Evolutionary conservation across 208 protist genomes (phyloP).

Genomic region (Leishmania amazonensis): DNA sequence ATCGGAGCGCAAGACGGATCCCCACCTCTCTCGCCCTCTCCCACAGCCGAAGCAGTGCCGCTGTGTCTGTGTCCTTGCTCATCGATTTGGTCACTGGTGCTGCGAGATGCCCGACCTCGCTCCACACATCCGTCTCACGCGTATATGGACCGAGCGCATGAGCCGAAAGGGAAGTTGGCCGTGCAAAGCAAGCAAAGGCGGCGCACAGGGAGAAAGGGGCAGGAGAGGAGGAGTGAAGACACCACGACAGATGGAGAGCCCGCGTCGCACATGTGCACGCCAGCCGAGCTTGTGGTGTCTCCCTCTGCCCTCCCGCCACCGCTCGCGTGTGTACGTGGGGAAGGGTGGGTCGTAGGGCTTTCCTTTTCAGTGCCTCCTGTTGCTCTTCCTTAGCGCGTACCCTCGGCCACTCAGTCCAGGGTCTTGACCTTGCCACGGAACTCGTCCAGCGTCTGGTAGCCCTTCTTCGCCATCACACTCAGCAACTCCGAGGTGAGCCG

Average conservation of each 20-base stretch:
- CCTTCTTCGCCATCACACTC: conserved; percentile 84
- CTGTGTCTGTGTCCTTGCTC: too few relatives aligned
- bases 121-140: too few relatives aligned
- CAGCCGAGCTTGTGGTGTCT: not conserved
- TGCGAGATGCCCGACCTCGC: too few relatives aligned
- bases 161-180: too few relatives aligned
- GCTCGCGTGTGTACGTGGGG: not conserved
- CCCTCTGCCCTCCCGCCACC: not conserved
- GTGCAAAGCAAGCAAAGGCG: too few relatives aligned
- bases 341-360: not conserved
- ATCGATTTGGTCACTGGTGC: too few relatives aligned
- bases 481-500: conserved; percentile 67
- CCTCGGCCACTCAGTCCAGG: conserved; percentile 40
- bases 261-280: not conserved
- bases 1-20: too few relatives aligned
- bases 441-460: conserved; percentile 84
- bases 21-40: too few relatives aligned
- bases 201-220: too few relatives aligned
- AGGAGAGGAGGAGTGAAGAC: not conserved
- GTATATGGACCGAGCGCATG: too few relatives aligned
- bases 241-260: not conserved
- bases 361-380: not conserved
- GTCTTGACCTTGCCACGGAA: conserved; percentile 88
- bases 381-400: not conserved
- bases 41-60: too few relatives aligned